Evolutionary conservation across 805 yeast genomes (phyloP), one percentile per base, ranked within the genome.

Genomic region (Lipomyces orientalis): DNA sequence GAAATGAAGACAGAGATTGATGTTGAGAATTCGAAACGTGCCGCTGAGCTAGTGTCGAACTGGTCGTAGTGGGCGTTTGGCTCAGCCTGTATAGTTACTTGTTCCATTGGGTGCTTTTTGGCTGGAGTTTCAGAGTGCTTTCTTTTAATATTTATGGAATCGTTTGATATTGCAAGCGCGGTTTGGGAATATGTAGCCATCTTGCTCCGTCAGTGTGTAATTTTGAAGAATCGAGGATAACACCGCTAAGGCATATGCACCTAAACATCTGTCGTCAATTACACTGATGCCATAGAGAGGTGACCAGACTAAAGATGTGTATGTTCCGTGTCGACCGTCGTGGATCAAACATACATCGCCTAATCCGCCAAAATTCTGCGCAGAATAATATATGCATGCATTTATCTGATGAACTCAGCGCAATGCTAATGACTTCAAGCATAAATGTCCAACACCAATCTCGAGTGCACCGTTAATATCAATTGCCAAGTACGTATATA

Each of bases 1-100:
- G 71, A 61, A n/a, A 12, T 19, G 29, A 56, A 37, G 16, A 58
- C 14, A 12, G 58, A 22, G 12, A 35, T n/a, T 10, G 60, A 64
- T 14, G 57, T 62, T 16, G 57, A 62, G 57, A 33, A 57, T 22
- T 39, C 57, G 34, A 61, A 49, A 37, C 35, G 31, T 9, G 62
- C 34, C 0, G 64, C 52, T 2, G 54, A 31, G 5, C 29, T 62
- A 22, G 39, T 62, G 9, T 16, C 46, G 8, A 19, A 43, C 22
- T 62, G 57, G 64, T 58, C 49, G 19, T 43, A 43, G 10, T 8
- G 19, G 16, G 49, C 22, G 9, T 12, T 43, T 16, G 19, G 43
- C 2, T 43, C 49, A 16, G 22, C 7, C 5, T 7, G 8, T 43
- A 43, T 14, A n/a, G 9, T 43, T 14, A 16, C 49, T 16, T 43